Percentiles rank a stretch among this genome's conserved stretches.
Evolutionary conservation across 352 stramenopile genomes (phyloP).

Genomic region (Globisporangium lucens): DNA sequence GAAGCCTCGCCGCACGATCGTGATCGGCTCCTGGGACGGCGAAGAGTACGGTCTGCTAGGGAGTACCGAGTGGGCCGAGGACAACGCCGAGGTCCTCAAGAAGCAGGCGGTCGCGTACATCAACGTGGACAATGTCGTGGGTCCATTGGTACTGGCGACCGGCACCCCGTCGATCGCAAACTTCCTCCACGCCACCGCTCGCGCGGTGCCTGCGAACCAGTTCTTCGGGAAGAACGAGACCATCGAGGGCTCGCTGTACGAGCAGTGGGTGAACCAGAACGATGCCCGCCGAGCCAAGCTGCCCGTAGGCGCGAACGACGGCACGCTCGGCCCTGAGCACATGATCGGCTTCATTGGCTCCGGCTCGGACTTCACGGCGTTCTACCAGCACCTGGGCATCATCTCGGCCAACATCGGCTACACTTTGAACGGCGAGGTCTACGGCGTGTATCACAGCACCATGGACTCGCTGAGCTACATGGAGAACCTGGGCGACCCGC

Average conservation of each 20-base stretch:
- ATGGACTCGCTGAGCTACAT: constrained; percentile 83
- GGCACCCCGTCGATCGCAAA: constrained; percentile 71
- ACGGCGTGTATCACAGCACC: constrained; percentile 82
- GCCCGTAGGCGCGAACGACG: constrained; percentile 19
- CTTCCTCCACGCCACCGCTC: constrained; percentile 48
- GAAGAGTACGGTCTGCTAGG: constrained; percentile 85
- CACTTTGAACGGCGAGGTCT: constrained; percentile 23
- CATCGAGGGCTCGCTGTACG: constrained; percentile 28
- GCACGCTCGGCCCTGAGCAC: constrained; percentile 34
- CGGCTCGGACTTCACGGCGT: constrained; percentile 66
- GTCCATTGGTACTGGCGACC: constrained; percentile 41
- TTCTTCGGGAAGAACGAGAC: constrained; percentile 26
- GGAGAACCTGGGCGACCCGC: constrained; percentile 52
- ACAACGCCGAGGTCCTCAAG: constrained; percentile 46
- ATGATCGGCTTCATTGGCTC: constrained; percentile 47
- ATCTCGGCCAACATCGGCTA: constrained; percentile 71
- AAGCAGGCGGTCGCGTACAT: constrained; percentile 74
- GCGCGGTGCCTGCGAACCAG: constrained; percentile 51
- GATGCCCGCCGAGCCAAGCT: constrained; percentile 13
- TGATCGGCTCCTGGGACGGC: constrained; percentile 81
- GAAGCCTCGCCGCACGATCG: constrained; percentile 66
- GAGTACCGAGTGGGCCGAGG: constrained; percentile 81
- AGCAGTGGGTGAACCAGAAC: constrained; percentile 29
- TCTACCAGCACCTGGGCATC: constrained; percentile 81
- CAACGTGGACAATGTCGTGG: constrained; percentile 80